Percentiles rank a stretch among this genome's conserved stretches.
Conservation (phyloP, 2,329 filamentous ascomycete species). For the Trichoderma polysporum region DNA sequence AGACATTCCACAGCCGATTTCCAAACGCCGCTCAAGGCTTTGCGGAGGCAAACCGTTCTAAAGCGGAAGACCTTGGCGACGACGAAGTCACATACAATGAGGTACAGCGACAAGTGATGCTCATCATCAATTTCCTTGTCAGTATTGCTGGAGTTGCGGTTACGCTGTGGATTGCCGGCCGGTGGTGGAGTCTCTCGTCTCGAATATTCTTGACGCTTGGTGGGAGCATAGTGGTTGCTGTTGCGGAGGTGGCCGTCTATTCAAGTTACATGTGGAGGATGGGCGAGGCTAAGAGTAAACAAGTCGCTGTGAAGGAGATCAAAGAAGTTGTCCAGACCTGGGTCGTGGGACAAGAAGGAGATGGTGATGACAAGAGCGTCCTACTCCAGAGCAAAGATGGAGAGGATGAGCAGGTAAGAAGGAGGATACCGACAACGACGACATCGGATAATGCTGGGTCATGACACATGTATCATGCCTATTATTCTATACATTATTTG, state of each 20-base stretch:
- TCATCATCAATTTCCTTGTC: conserved; percentile 87
- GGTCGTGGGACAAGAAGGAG: conserved; percentile 52
- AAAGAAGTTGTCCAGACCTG: conserved; percentile 72
- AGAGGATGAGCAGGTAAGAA: conserved; percentile 28
- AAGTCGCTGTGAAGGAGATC: conserved; percentile 60
- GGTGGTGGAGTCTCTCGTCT: conserved; percentile 72
- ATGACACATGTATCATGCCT: not conserved
- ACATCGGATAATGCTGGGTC: not conserved
- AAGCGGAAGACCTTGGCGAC: conserved; percentile 48
- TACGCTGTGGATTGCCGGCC: conserved; percentile 74
- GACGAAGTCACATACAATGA: conserved; percentile 70
- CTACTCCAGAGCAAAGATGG: conserved; percentile 29
- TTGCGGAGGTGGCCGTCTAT: conserved; percentile 78
- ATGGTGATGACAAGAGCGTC: conserved; percentile 28
- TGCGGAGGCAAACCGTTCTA: conserved; percentile 52
- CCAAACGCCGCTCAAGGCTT: conserved; percentile 56
- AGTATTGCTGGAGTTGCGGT: conserved; percentile 78
- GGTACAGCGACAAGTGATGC: conserved; percentile 74
- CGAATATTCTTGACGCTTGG: conserved; percentile 70
- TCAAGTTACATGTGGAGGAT: conserved; percentile 72
- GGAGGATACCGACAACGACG: conserved; percentile 26
- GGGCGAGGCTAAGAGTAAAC: conserved; percentile 63
- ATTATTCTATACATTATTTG: not conserved
- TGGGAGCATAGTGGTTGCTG: conserved; percentile 66
- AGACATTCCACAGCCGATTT: conserved; percentile 61